Base-by-base conservation (phyloP, 129 eudicot species). In the Scalesia atractyloides region DNA sequence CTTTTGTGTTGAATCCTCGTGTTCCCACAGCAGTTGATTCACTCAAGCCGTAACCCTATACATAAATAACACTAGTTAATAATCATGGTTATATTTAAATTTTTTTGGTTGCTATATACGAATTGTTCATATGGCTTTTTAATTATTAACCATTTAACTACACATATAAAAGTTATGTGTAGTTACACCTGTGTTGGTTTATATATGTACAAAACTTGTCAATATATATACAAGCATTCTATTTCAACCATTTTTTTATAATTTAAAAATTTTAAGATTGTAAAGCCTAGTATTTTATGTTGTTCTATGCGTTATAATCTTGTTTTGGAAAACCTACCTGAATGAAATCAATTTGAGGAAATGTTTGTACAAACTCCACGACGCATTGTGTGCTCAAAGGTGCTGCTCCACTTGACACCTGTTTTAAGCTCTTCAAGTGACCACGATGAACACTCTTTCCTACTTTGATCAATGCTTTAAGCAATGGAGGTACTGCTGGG, bases 341-440 rank as follows among this genome's bases (percentile, higher is more conserved):
- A 76, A 92, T 82, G 80, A 89, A 81, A 77, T 92, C 91, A 30
- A 89, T 85, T 62, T 73, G 73, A 50, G 93, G 91, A 46, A 92
- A 75, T 1, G 83, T 77, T 59, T 78, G 73, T 17, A 79, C 67
- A 64, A 92, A 88, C 8, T 89, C 93, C 14, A 75, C 82, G 1
- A 91, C 86, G 71, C 57, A 6, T 48, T 72, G 73, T 41, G 37
- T 62, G 56, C 51, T 84, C 69, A 86, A 36, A 15, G 93, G 83
- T 51, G 97, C 96, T 3, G 96, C 97, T 6, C 96, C 97, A 81
- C 84, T 69, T 34, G 87, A 84, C 53, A 92, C 93, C 82, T 89
- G 91, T 24, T 83, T 89, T 78, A 92, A 75, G 69, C 89, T 84
- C 82, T 66, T 78, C 58, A 88, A 75, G 34, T 66, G 41, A 34